Evolutionary conservation across 2,329 filamentous ascomycete species (phyloP), one percentile per base, ranked within the genome.

Genomic region (Rhynchosporium secalis): DNA sequence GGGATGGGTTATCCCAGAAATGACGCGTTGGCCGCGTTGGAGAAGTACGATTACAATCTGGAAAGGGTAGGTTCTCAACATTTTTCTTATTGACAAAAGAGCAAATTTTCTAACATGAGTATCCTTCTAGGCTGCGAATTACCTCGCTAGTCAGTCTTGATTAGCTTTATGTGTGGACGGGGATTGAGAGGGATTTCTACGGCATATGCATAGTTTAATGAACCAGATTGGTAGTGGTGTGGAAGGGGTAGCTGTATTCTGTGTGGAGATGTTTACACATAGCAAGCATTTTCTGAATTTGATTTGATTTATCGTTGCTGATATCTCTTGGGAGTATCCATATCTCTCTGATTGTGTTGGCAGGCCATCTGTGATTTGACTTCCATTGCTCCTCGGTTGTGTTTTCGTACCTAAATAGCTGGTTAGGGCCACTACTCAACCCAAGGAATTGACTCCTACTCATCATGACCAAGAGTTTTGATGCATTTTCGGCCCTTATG

Each of bases 21-120:
- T 7, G 86, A 91, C 56, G 90, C 92, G 15, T 78, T 97, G 41
- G 81, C 81, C 56, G 94, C 95, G 29, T 78, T 98, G 73, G 94
- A 98, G 80, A 93, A 94, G 76, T 96, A 90, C 75, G 92, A 98
- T 78, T 97, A 98, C 77, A 95, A 97, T 75, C 83, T 97, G 74
- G 92, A 96, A 77, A 92, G 91, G 85, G 94, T 96, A 78, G 78
- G 86, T 80, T 62, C 15, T 65, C 41, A 54, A 13, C 31, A 29
- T 31, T 26, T 12, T 49, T 47, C 15, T 48, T 20, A 38, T 29
- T 45, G 7, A 47, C 41, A 13, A 28, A 45, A 10, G 26, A 38
- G 20, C 43, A 20, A 20, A 20, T 9, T 41, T 51, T 33, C 60
- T 63, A 29, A 62, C 54, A 59, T 62, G 41, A 60, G 60, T 28